Evolutionary conservation across 495 filamentous ascomycete genomes (phyloP).

Genomic region (Cryomyces minteri): DNA sequence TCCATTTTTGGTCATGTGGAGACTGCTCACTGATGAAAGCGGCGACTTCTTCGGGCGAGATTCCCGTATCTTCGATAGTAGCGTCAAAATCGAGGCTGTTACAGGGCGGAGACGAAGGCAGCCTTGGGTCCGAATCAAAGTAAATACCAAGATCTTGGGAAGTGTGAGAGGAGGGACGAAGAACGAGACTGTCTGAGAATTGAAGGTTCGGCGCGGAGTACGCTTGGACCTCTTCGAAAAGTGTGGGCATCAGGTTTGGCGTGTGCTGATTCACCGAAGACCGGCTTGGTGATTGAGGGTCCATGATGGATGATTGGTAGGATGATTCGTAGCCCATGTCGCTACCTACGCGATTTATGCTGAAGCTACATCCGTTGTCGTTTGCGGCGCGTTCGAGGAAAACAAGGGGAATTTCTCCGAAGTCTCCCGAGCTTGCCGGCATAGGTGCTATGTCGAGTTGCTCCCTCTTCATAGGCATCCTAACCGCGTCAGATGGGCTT

Average conservation of each 20-base stretch:
- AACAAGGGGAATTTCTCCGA: constrained; percentile 33
- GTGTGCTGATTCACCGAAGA: constrained; percentile 2
- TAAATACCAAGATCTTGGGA: constrained; percentile 22
- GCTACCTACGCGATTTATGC: constrained; percentile 30
- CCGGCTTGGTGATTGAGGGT: constrained; percentile 8
- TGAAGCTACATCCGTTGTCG: constrained; percentile 13
- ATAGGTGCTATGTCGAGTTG: constrained; percentile 28
- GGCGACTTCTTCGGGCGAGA: constrained; percentile 74
- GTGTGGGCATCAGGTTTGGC: no score
- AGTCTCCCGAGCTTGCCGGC: constrained; percentile 22
- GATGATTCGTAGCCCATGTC: constrained; percentile 25
- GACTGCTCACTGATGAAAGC: constrained; percentile 69
- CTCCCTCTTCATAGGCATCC: not conserved
- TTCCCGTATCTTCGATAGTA: constrained; percentile 44
- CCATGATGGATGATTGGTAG: constrained; percentile 12
- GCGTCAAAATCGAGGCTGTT: constrained; percentile 16
- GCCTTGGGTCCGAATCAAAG: not conserved
- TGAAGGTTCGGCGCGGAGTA: no score
- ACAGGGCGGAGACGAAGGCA: constrained; percentile 5
- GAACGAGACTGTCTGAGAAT: not conserved
- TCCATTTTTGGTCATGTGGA: constrained; percentile 58
- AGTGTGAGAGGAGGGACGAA: constrained; percentile 29
- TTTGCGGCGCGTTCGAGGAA: constrained; percentile 26
- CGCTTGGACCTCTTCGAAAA: no score
- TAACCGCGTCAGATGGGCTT: no score